Conservation (phyloP, 2,329 filamentous ascomycete species). For the Apiospora malaysiana region DNA sequence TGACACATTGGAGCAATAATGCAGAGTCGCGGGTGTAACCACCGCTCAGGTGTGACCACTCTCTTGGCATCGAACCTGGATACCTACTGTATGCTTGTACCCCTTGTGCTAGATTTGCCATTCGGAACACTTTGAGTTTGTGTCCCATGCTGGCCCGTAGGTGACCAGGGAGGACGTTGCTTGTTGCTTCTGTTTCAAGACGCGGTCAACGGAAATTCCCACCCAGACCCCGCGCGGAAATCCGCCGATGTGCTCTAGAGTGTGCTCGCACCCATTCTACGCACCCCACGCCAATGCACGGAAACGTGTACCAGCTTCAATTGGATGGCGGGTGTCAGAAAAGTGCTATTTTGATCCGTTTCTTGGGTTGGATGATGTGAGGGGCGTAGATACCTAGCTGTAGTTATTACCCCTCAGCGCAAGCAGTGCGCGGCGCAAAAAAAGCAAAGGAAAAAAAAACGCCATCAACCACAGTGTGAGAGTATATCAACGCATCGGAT, state of each 20-base stretch:
- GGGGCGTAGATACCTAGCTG: too few species aligned
- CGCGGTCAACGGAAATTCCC: constrained; percentile 3
- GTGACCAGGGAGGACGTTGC: neutral
- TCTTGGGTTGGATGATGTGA: neutral
- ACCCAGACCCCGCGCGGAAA: neutral
- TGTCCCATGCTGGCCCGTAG: neutral
- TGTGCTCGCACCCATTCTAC: neutral
- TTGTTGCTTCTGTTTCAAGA: constrained; percentile 14
- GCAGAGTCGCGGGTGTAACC: too few species aligned
- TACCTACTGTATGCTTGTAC: too few species aligned
- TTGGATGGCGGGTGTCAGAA: neutral
- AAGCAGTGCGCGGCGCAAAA: neutral
- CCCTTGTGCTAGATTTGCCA: too few species aligned
- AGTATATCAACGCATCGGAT: too few species aligned
- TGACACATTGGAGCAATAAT: neutral
- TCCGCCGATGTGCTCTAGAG: neutral
- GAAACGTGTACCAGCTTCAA: constrained; percentile 3
- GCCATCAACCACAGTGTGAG: neutral
- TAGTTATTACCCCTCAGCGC: neutral
- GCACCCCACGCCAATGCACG: constrained; percentile 11
- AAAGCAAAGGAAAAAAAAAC: neutral
- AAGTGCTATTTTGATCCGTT: neutral
- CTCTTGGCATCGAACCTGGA: neutral
- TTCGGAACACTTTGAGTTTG: neutral
- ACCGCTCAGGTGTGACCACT: too few species aligned